Percentiles rank a stretch among this genome's conserved stretches.
These are phyloP conservation scores for Cercospora brassicicola DNA, from an alignment of 2,329 filamentous ascomycete species.

Conservation along the genomic window DNA sequence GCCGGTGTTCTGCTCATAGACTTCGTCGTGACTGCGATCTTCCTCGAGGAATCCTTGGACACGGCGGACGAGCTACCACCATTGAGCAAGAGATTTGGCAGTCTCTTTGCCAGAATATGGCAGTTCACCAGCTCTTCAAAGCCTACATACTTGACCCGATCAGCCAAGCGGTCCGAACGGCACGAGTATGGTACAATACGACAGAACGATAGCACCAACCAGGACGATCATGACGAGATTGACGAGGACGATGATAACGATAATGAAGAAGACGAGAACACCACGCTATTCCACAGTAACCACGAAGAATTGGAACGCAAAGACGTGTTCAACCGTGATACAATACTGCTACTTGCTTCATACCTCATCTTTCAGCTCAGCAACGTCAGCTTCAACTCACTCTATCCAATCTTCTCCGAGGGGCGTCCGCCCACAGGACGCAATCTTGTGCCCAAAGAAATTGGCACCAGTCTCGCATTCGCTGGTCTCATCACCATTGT, in stretches of 20 bases:
- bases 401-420: conserved; percentile 91
- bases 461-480: conserved; percentile 81
- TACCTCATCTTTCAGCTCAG: conserved; percentile 92
- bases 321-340: conserved; percentile 74
- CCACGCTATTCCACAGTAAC: conserved; percentile 44
- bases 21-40: conserved; percentile 71
- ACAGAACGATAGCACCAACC: conserved; percentile 19
- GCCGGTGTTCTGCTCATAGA: conserved; percentile 71
- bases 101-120: conserved; percentile 68
- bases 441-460: conserved; percentile 71
- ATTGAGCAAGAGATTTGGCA: conserved; percentile 58
- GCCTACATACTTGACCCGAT: conserved; percentile 59
- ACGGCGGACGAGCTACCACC: conserved; percentile 62
- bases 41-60: conserved; percentile 83
- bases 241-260: conserved; percentile 31
- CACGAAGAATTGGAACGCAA: conserved; percentile 53
- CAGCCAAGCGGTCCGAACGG: conserved; percentile 20
- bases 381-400: conserved; percentile 91
- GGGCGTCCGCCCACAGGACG: conserved; percentile 74
- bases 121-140: conserved; percentile 62
- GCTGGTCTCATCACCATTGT: conserved; percentile 82
- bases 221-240: conserved; percentile 25
- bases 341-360: conserved; percentile 74
- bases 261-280: conserved; percentile 44
- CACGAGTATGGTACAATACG: conserved; percentile 14